phyloP scores from a whole-genome alignment of 108 stramenopile genomes.

The Cyclotella atomus region DNA sequence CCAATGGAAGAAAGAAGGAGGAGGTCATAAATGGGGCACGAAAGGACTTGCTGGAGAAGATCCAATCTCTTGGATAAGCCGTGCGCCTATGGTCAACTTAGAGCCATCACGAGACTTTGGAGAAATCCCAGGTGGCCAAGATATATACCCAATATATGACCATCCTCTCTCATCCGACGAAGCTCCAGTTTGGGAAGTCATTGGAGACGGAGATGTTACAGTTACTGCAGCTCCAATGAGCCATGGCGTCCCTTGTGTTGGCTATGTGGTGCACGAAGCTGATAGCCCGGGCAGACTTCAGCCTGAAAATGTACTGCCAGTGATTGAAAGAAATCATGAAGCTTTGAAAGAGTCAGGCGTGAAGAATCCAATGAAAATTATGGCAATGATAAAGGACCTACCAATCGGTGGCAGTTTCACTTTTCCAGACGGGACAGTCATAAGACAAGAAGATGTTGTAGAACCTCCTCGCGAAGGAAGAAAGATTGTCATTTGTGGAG shows the following conservation, averaged over 20 bases:
- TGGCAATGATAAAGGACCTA: conserved; percentile 86
- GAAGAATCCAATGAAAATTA: conserved; percentile 82
- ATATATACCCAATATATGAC: conserved; percentile 80
- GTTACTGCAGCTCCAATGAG: conserved; percentile 94
- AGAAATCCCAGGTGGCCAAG: conserved; percentile 48
- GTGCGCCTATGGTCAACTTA: conserved; percentile 62
- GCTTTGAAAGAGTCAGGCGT: conserved; percentile 74
- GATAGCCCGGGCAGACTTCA: conserved; percentile 82
- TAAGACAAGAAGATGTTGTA: conserved; percentile 83
- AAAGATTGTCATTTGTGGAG: conserved; percentile 93
- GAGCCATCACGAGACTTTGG: conserved; percentile 52
- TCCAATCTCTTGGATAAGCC: conserved; percentile 72
- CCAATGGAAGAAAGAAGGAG: conserved; percentile 33
- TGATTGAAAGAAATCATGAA: conserved; percentile 74
- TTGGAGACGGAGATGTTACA: conserved; percentile 75
- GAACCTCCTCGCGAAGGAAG: conserved; percentile 82
- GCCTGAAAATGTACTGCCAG: conserved; percentile 76
- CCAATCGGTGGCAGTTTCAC: conserved; percentile 73
- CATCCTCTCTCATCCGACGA: conserved; percentile 72
- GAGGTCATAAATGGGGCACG: conserved; percentile 45
- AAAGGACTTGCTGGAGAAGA: conserved; percentile 73
- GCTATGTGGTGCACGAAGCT: conserved; percentile 89
- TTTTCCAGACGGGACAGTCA: conserved; percentile 92
- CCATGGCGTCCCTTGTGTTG: conserved; percentile 94
- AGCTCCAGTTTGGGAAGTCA: conserved; percentile 88